Evolutionary conservation across 2,329 filamentous ascomycete species (phyloP), one percentile per base, ranked within the genome.

Genomic region (Colletotrichum incanum): DNA sequence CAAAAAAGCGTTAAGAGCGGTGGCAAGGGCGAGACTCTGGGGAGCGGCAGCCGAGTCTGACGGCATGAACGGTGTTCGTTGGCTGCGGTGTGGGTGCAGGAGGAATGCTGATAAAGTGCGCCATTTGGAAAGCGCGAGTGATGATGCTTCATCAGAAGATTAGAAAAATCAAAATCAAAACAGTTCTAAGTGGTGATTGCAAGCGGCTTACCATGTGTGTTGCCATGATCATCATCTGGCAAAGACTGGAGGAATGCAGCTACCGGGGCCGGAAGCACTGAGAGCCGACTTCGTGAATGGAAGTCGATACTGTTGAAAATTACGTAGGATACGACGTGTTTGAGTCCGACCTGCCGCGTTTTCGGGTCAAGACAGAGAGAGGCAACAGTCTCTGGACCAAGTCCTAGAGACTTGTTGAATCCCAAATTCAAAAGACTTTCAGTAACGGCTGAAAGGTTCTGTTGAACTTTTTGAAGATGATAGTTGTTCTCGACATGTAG

Each of bases 401-500:
- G 45, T 3, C 65, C 69, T 1, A 61, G 34, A 5, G 52, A 45
- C 11, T 76, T 68, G 14, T 68, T 50, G 34, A 83, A 71, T 9
- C 81, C 80, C 12, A 83, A 73, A 26, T 75, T 63, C 2, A 50
- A 39, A 3, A 84, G 74, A 2, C 71, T 67, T 28, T 76, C 47
- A n/a, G 74, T 67, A 9, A 83, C 75, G 3, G 67, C 58, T 16
- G 69, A 67, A 0, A 60, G 11, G 66, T 74, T 75, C 5, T 56
- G 50, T 0, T 76, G 68, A 5, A 81, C 69, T 0, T 76, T 76
- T 0, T 78, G 71, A 0, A 74, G 56, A 65, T 83, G 82, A 61
- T 85, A 86, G 61, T 84, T 75, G 63, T 76, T 80, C 65, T 84
- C 79, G 49, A 84, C 80, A 71, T 86, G 84, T 47, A 82, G 78